Evolutionary conservation across 352 stramenopile species (phyloP).

Genomic region (Phytophthora kernoviae): DNA sequence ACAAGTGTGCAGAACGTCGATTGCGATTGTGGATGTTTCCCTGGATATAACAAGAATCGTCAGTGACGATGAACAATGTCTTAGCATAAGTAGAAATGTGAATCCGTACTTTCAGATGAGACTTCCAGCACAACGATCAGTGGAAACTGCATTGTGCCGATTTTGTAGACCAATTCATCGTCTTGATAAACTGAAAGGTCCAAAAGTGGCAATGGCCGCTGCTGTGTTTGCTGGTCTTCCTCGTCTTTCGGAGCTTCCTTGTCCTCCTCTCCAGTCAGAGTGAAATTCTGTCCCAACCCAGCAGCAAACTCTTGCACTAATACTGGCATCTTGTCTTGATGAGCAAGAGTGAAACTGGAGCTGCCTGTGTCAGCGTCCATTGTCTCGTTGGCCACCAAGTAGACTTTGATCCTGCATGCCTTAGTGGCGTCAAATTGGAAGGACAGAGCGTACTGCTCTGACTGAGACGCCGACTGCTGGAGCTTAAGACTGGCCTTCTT

Average conservation of each 20-base stretch:
- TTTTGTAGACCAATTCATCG: slow-evolving; percentile 55
- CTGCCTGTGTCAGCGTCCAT: slow-evolving; percentile 69
- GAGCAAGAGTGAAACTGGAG: slow-evolving; percentile 61
- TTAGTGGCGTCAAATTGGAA: slow-evolving; percentile 86
- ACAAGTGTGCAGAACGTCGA: slow-evolving; percentile 81
- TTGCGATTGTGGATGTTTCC: slow-evolving; percentile 66
- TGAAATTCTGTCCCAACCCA: slow-evolving; percentile 63
- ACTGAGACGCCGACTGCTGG: slow-evolving; percentile 23
- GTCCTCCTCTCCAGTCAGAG: slow-evolving; percentile 20
- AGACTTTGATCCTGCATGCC: slow-evolving; percentile 67
- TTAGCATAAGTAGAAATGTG: too few relatives aligned
- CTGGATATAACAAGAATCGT: slow-evolving; percentile 11
- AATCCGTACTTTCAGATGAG: slow-evolving; percentile 35
- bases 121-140: slow-evolving; percentile 78
- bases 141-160: slow-evolving; percentile 51
- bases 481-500: slow-evolving; percentile 82
- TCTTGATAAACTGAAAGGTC: slow-evolving; percentile 46
- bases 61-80: slow-evolving; percentile 1
- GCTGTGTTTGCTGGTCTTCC: slow-evolving; percentile 13
- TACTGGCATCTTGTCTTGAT: slow-evolving; percentile 45
- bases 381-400: slow-evolving; percentile 65
- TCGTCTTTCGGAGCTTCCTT: slow-evolving; percentile 7
- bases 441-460: slow-evolving; percentile 46
- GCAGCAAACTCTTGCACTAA: slow-evolving; percentile 50
- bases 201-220: slow-evolving; percentile 29